These are phyloP conservation scores for Alternaria conjuncta DNA, from an alignment of 2,329 filamentous ascomycete species.

Conservation along the genomic window DNA sequence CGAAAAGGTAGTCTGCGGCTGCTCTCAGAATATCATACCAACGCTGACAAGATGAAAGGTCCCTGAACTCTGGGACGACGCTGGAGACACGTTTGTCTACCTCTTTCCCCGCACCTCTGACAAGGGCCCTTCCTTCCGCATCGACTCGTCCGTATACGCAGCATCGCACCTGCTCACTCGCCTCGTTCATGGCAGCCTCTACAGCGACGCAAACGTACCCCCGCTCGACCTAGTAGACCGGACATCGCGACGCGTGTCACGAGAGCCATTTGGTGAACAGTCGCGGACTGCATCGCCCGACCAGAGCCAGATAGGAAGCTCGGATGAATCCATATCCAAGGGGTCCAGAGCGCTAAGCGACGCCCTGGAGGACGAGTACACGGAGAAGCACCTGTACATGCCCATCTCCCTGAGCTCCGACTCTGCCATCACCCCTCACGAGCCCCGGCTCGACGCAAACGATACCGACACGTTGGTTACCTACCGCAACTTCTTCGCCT, in stretches of 20 bases:
- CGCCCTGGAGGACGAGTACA: constrained; percentile 54
- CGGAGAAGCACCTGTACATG: constrained; percentile 64
- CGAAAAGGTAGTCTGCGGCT: constrained; percentile 53
- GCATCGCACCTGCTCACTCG: constrained; percentile 63
- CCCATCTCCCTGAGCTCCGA: constrained; percentile 64
- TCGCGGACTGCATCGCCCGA: constrained; percentile 43
- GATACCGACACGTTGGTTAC: constrained; percentile 65
- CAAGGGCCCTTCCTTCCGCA: constrained; percentile 65
- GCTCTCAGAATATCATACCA: constrained; percentile 5
- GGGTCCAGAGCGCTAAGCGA: constrained; percentile 57
- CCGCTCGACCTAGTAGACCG: constrained; percentile 30
- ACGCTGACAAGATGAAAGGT: constrained; percentile 49
- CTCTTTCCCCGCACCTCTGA: constrained; percentile 64
- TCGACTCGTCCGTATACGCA: constrained; percentile 65
- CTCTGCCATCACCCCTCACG: constrained; percentile 41
- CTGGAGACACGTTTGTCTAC: constrained; percentile 68
- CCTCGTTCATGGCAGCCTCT: constrained; percentile 62
- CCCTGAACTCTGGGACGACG: constrained; percentile 66
- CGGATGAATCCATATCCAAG: constrained; percentile 56
- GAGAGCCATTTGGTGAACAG: constrained; percentile 33
- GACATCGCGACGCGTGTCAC: constrained; percentile 28
- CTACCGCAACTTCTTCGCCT: constrained; percentile 69
- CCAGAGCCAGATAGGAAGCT: constrained; percentile 43
- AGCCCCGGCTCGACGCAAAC: constrained; percentile 48
- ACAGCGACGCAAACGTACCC: constrained; percentile 42